Percentiles rank a stretch among this genome's conserved stretches.
Conservation (phyloP, 805 yeast genomes). For the Saccharomycopsis olivae region DNA sequence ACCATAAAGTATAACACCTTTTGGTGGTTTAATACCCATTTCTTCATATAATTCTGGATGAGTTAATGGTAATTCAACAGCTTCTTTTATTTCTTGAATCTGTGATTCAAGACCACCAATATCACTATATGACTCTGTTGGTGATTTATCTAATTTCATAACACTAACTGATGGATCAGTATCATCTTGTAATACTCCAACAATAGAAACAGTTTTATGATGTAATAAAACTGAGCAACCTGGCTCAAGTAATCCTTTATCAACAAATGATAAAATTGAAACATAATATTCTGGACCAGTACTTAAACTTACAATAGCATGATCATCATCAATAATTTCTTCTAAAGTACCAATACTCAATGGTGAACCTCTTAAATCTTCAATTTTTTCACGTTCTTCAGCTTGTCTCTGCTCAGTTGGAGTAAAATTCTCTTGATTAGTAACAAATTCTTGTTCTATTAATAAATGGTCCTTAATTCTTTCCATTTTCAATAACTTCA, state of each 20-base stretch:
- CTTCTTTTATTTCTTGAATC: constrained; percentile 95
- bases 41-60: constrained; percentile 97
- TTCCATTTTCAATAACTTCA: constrained; percentile 84
- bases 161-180: constrained; percentile 97
- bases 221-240: constrained; percentile 93
- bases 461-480: constrained; percentile 93
- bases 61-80: constrained; percentile 89
- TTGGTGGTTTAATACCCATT: constrained; percentile 98
- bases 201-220: constrained; percentile 89
- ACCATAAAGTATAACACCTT: constrained; percentile 94
- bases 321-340: constrained; percentile 96
- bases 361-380: constrained; percentile 92
- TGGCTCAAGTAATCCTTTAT: constrained; percentile 90
- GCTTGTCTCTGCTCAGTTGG: constrained; percentile 96
- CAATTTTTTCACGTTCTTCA: constrained; percentile 91
- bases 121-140: constrained; percentile 93
- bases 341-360: constrained; percentile 94
- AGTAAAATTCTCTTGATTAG: constrained; percentile 87
- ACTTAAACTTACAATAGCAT: constrained; percentile 92
- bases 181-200: constrained; percentile 98
- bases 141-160: constrained; percentile 96
- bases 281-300: constrained; percentile 98
- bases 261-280: constrained; percentile 90
- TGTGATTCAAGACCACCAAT: constrained; percentile 94
- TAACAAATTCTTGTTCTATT: constrained; percentile 91